phyloP scores from a whole-genome alignment of 2,329 filamentous ascomycete species.

The Ascochyta pisi region DNA sequence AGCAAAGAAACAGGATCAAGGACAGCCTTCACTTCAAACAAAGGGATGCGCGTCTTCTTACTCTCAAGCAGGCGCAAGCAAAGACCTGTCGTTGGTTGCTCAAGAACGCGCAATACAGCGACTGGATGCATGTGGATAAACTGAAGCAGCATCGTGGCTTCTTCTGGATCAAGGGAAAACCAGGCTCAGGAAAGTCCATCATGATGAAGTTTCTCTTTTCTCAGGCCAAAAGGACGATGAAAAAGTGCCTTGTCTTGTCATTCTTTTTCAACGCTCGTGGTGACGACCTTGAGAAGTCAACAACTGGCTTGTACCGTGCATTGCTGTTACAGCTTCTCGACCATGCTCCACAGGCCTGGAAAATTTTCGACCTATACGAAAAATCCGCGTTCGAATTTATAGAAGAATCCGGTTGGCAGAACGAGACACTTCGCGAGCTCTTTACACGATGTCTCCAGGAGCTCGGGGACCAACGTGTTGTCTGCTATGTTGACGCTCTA shows the following conservation, averaged over 20 bases:
- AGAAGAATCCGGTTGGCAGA: no score
- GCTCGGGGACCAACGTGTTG: constrained; percentile 21
- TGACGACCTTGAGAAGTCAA: constrained; percentile 28
- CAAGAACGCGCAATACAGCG: constrained; percentile 38
- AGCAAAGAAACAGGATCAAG: not conserved
- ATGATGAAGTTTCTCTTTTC: constrained; percentile 47
- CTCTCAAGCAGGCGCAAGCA: constrained; percentile 48
- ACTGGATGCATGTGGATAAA: constrained; percentile 48
- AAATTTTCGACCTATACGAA: constrained; percentile 7
- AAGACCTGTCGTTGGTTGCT: constrained; percentile 55
- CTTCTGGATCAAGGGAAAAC: constrained; percentile 41
- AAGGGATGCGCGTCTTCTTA: constrained; percentile 48
- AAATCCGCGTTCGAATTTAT: not conserved
- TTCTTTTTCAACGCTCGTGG: constrained; percentile 42
- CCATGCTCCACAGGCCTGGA: constrained; percentile 16
- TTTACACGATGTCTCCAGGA: not conserved
- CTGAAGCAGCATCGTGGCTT: constrained; percentile 30
- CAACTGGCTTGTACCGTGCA: constrained; percentile 33
- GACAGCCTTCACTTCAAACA: constrained; percentile 41
- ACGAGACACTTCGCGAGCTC: no score
- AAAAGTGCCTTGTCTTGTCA: constrained; percentile 10
- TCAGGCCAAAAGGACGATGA: constrained; percentile 16
- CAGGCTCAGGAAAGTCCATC: constrained; percentile 52
- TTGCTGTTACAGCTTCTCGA: constrained; percentile 36
- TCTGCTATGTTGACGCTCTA: constrained; percentile 53